Evolutionary conservation across 768 basidiomycete genomes (phyloP).

Genomic region (Mycena maculata): DNA sequence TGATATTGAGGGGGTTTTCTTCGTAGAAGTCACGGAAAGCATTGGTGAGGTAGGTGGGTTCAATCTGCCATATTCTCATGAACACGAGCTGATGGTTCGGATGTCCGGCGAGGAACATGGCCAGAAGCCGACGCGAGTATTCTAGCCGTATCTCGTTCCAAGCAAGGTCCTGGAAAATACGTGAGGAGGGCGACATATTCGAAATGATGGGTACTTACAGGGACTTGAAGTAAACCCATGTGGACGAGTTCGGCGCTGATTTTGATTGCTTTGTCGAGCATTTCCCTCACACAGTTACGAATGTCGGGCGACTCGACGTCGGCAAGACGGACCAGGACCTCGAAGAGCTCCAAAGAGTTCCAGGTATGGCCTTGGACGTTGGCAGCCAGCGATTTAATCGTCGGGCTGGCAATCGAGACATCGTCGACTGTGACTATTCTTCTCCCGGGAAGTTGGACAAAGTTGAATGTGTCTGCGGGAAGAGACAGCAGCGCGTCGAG

Average conservation of each 20-base stretch:
- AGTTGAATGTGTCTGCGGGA: slow-evolving; percentile 91
- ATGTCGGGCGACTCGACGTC: slow-evolving; percentile 80
- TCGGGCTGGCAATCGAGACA: slow-evolving; percentile 84
- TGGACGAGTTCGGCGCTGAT: slow-evolving; percentile 95
- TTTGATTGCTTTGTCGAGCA: slow-evolving; percentile 94
- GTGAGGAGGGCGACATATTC: slow-evolving; percentile 28
- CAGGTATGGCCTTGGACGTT: slow-evolving; percentile 94
- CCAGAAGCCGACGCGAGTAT: slow-evolving; percentile 85
- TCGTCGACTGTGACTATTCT: slow-evolving; percentile 91
- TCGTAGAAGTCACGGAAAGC: slow-evolving; percentile 94
- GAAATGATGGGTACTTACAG: slow-evolving; percentile 63
- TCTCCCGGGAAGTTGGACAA: slow-evolving; percentile 86
- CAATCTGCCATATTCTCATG: slow-evolving; percentile 94
- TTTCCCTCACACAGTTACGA: slow-evolving; percentile 82
- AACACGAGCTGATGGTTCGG: slow-evolving; percentile 97
- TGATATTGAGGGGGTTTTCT: slow-evolving; percentile 92
- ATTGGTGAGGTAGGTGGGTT: slow-evolving; percentile 85
- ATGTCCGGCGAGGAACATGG: slow-evolving; percentile 92
- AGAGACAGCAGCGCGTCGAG: slow-evolving; percentile 90
- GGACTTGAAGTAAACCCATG: slow-evolving; percentile 91
- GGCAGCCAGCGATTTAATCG: slow-evolving; percentile 91
- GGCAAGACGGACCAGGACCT: slow-evolving; percentile 85
- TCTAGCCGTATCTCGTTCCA: slow-evolving; percentile 93
- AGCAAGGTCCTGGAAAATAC: slow-evolving; percentile 67
- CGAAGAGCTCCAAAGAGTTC: slow-evolving; percentile 93